Conservation (phyloP, 148 eudicot genomes). For the Rhododendron ferrugineum region DNA sequence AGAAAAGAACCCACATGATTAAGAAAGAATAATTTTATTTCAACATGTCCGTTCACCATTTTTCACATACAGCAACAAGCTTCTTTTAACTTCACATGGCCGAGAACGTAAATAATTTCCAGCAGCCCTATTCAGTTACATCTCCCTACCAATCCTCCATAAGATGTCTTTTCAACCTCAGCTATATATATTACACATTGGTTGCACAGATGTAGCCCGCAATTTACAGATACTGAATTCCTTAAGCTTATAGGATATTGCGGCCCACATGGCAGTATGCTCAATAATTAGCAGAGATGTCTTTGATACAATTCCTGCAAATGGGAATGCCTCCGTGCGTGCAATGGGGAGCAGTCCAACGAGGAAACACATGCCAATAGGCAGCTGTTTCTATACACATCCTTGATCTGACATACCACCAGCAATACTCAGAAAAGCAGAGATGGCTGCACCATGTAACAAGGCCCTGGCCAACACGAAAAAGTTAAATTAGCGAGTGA, state of each 20-base stretch:
- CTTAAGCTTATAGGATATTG: neutral
- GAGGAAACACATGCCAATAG: neutral
- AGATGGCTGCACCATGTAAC: constrained; percentile 83
- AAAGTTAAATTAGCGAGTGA: neutral
- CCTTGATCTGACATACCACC: constrained; percentile 88
- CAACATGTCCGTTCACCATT: neutral
- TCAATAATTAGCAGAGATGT: constrained; percentile 1
- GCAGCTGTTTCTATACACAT: constrained; percentile 48
- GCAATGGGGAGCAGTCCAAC: neutral
- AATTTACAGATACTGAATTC: neutral
- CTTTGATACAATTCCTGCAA: neutral
- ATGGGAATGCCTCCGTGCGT: neutral
- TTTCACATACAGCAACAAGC: neutral
- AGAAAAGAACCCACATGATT: neutral
- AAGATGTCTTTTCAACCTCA: neutral
- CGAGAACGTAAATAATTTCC: neutral
- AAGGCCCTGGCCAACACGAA: constrained; percentile 48
- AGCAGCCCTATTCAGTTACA: neutral
- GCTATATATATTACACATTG: neutral
- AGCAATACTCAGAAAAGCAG: constrained; percentile 75
- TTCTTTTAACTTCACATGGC: neutral
- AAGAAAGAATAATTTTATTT: constrained; percentile 2
- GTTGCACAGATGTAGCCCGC: neutral
- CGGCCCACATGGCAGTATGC: neutral
- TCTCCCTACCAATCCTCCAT: neutral